Evolutionary conservation across 2,329 filamentous ascomycete genomes (phyloP).

Genomic region (Xylariaceae sp.): DNA sequence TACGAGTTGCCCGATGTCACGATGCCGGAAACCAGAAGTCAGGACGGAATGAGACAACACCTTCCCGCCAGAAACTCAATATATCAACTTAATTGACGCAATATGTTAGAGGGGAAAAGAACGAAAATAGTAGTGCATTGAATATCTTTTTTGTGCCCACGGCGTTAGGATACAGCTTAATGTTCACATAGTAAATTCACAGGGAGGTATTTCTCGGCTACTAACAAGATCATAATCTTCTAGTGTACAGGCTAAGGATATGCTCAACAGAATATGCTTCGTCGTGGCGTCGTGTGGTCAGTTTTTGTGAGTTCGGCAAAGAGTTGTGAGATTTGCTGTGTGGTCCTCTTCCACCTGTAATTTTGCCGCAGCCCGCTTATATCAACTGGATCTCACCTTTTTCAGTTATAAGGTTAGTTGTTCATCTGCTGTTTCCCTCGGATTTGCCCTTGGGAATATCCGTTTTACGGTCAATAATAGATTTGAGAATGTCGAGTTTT

Average conservation of each 20-base stretch:
- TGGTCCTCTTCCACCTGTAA: neutral
- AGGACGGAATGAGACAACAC: too few species aligned
- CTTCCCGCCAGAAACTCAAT: too few species aligned
- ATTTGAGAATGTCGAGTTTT: slow-evolving; percentile 71
- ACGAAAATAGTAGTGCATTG: too few species aligned
- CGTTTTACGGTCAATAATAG: slow-evolving; percentile 61
- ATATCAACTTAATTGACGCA: too few species aligned
- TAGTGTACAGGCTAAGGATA: slow-evolving; percentile 20
- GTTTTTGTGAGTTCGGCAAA: slow-evolving; percentile 10
- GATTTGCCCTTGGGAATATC: slow-evolving; percentile 19
- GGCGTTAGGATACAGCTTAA: neutral
- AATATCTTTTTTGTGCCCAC: too few species aligned
- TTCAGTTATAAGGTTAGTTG: neutral
- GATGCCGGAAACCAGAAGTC: too few species aligned
- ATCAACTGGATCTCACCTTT: slow-evolving; percentile 3
- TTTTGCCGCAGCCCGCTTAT: neutral
- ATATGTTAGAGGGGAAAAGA: too few species aligned
- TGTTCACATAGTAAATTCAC: neutral
- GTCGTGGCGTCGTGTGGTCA: slow-evolving; percentile 19
- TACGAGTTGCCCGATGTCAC: too few species aligned
- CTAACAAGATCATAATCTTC: slow-evolving; percentile 1
- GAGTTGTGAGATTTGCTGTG: neutral
- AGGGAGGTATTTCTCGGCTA: neutral
- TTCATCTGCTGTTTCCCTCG: neutral
- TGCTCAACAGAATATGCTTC: slow-evolving; percentile 21